Conservation (phyloP, 345 rosid genomes). For the Sisymbrium irio region DNA sequence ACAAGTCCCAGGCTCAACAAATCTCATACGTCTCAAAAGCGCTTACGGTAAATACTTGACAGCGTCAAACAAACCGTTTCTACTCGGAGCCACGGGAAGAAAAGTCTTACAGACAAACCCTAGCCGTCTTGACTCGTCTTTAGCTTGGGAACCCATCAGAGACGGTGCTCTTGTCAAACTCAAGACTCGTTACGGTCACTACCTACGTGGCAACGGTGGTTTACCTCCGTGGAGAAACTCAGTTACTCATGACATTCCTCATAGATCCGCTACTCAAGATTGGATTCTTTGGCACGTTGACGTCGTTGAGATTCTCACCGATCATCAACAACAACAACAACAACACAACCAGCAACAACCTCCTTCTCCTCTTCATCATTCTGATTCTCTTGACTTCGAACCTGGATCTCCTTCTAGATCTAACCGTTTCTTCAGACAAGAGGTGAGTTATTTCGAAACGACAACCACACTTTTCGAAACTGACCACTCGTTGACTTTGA, state of each 20-base stretch:
- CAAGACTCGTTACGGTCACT: conserved; percentile 61
- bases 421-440: conserved; percentile 55
- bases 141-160: conserved; percentile 74
- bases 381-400: conserved; percentile 53
- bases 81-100: conserved; percentile 76
- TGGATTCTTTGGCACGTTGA: conserved; percentile 84
- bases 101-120: conserved; percentile 63
- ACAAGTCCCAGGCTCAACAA: conserved; percentile 41
- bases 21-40: conserved; percentile 65
- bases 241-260: conserved; percentile 77
- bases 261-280: conserved; percentile 55
- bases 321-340: background rate
- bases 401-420: conserved; percentile 56
- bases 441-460: conserved; percentile 39
- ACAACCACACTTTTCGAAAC: background rate
- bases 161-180: conserved; percentile 51
- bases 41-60: conserved; percentile 72
- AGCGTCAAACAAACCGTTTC: conserved; percentile 71
- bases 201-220: conserved; percentile 70
- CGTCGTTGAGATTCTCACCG: conserved; percentile 46
- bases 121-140: conserved; percentile 53
- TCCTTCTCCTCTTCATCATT: conserved; percentile 41
- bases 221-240: conserved; percentile 84
- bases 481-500: conserved; percentile 19
- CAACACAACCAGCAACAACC: conserved; percentile 1